Evolutionary conservation across 495 filamentous ascomycete genomes (phyloP).

Genomic region (Aspergillus diversus): DNA sequence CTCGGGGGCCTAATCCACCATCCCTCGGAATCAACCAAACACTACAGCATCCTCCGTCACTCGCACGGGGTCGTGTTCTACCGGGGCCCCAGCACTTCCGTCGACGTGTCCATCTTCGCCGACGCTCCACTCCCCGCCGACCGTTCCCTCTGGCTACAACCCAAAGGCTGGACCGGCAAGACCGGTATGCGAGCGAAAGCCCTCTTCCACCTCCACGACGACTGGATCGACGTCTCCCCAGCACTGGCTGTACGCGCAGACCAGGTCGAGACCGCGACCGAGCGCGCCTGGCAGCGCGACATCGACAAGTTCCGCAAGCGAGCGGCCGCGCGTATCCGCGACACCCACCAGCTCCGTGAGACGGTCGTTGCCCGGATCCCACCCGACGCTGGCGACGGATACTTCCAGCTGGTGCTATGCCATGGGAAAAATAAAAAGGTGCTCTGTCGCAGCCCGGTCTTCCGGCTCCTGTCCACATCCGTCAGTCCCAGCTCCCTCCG

Average conservation of each 20-base stretch:
- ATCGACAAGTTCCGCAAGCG: conserved; percentile 62
- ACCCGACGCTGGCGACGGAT: conserved; percentile 63
- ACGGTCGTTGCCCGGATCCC: conserved; percentile 67
- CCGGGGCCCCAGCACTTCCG: conserved; percentile 61
- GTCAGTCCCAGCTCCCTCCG: conserved; percentile 60
- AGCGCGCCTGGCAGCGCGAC: conserved; percentile 69
- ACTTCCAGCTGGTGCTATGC: conserved; percentile 67
- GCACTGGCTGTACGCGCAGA: conserved; percentile 44
- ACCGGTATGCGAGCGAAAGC: conserved; percentile 69
- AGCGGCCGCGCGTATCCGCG: conserved; percentile 38
- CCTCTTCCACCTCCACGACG: conserved; percentile 54
- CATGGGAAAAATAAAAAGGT: conserved; percentile 54
- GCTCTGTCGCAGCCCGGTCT: conserved; percentile 65
- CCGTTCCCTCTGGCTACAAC: conserved; percentile 67
- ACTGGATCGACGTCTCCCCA: conserved; percentile 70
- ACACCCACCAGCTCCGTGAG: conserved; percentile 58
- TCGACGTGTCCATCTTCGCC: conserved; percentile 64
- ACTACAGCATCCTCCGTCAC: conserved; percentile 69
- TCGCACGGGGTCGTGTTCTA: conserved; percentile 66
- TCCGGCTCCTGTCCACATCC: conserved; percentile 65
- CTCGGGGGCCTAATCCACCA: conserved; percentile 64
- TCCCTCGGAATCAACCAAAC: conserved; percentile 65
- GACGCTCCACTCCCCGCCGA: conserved; percentile 57
- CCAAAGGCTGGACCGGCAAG: conserved; percentile 68
- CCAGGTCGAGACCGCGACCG: conserved; percentile 53